Evolutionary conservation across 768 basidiomycete genomes (phyloP).

Genomic region (Leccinellum rugosiceps): DNA sequence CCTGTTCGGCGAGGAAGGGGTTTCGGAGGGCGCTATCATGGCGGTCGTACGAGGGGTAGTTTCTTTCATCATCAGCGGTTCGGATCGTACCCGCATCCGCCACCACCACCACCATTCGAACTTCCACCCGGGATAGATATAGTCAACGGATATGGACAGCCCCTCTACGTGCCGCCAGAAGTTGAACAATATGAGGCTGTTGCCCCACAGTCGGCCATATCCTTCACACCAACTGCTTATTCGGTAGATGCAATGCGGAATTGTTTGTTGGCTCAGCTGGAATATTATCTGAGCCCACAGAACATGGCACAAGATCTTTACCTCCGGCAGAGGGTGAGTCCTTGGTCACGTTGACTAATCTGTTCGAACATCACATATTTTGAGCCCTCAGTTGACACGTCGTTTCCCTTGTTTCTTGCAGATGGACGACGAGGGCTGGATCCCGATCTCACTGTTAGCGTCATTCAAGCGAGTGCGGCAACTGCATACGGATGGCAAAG

Average conservation of each 20-base stretch:
- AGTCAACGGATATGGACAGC: conserved; percentile 29
- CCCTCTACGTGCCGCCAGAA: conserved; percentile 31
- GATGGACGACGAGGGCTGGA: conserved; percentile 93
- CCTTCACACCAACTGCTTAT: conserved; percentile 47
- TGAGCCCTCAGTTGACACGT: not conserved
- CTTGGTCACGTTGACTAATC: not conserved
- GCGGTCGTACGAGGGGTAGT: conserved; percentile 33
- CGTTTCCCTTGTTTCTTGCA: conserved; percentile 27
- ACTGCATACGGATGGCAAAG: conserved; percentile 54
- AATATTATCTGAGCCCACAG: conserved; percentile 89
- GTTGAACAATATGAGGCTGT: conserved; percentile 27
- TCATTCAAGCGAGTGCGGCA: conserved; percentile 83
- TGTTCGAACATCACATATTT: not conserved
- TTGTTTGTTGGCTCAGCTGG: conserved; percentile 77
- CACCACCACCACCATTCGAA: conserved; percentile 26
- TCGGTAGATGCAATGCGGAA: conserved; percentile 64
- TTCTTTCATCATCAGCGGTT: conserved; percentile 33
- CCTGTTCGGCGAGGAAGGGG: conserved; percentile 34
- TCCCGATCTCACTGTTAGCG: conserved; percentile 74
- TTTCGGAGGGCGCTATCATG: conserved; percentile 37
- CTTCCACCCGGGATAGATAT: conserved; percentile 24
- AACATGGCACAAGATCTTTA: conserved; percentile 88
- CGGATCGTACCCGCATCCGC: conserved; percentile 30
- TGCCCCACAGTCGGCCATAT: conserved; percentile 31
- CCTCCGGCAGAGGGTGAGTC: conserved; percentile 69